These are phyloP conservation scores for Euphrasia arctica DNA, from an alignment of 305 asterid genomes.

Conservation along the genomic window DNA sequence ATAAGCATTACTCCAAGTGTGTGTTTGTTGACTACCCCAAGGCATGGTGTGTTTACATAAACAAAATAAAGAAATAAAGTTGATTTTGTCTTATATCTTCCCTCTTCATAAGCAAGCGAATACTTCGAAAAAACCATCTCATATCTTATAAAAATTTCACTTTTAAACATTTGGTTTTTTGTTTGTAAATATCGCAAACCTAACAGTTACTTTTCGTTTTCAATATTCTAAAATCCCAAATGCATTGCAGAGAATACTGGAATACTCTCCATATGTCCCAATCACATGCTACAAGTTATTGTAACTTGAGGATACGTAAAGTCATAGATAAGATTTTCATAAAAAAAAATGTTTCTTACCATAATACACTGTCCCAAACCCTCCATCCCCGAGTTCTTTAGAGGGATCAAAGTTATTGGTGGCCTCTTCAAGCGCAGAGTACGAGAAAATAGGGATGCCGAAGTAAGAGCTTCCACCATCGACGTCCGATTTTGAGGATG, in stretches of 20 bases:
- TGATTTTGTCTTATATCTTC: not conserved
- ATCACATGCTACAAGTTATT: not conserved
- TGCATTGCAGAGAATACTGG: not conserved
- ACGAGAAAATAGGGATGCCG: conserved; percentile 57
- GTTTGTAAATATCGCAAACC: not conserved
- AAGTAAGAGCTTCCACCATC: conserved; percentile 41
- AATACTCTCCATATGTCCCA: not conserved
- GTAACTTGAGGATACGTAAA: not conserved
- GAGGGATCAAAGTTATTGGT: conserved; percentile 45
- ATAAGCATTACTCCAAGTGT: too few species aligned
- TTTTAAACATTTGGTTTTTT: not conserved
- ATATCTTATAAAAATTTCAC: too few species aligned
- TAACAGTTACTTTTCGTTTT: not conserved
- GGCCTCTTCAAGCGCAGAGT: conserved; percentile 53
- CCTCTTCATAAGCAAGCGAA: not conserved
- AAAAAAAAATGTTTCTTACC: conserved; percentile 34
- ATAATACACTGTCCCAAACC: conserved; percentile 60
- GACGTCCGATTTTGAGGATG: conserved; percentile 35
- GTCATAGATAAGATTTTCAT: not conserved
- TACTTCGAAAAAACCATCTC: too few species aligned
- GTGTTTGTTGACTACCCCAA: too few species aligned
- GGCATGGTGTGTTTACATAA: too few species aligned
- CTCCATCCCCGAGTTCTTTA: conserved; percentile 64
- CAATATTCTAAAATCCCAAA: not conserved
- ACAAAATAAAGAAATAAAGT: too few species aligned